Conservation (phyloP, 371 early-diverging fungal genomes). For the Syncephalastrum racemosum region DNA sequence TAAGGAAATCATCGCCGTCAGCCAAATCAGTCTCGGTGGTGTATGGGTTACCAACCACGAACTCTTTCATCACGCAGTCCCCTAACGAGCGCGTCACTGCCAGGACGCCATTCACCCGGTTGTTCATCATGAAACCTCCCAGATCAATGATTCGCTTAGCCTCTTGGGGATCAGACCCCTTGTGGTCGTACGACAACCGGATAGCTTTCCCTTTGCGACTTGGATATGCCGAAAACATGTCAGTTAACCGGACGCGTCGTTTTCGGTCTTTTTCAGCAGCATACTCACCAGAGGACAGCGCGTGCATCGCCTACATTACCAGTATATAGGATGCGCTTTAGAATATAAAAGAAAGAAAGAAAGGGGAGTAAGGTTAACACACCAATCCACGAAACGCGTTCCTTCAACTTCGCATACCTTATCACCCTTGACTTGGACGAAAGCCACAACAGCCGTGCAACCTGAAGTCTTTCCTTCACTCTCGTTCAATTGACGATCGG, state of each 20-base stretch:
- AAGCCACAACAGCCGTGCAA: conserved; percentile 91
- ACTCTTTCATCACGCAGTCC: conserved; percentile 95
- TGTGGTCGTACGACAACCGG: conserved; percentile 96
- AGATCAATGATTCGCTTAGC: conserved; percentile 85
- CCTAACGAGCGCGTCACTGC: conserved; percentile 97
- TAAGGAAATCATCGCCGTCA: conserved; percentile 75
- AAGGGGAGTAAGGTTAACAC: too few species aligned
- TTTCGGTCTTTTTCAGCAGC: conserved; percentile 1
- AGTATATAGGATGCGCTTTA: conserved; percentile 82
- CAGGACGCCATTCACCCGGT: conserved; percentile 97
- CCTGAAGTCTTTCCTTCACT: conserved; percentile 80
- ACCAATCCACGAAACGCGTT: not conserved
- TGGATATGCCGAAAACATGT: conserved; percentile 2
- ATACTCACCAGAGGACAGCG: conserved; percentile 78
- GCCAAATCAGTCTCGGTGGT: conserved; percentile 86
- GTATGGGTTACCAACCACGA: conserved; percentile 92
- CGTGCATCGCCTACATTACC: conserved; percentile 98
- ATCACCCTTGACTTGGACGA: conserved; percentile 50
- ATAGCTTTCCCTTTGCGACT: conserved; percentile 85
- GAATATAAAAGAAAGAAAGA: not conserved
- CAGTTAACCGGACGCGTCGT: not conserved
- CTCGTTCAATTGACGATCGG: conserved; percentile 77
- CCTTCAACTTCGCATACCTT: conserved; percentile 30
- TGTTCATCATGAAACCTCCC: conserved; percentile 96
- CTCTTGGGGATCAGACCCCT: conserved; percentile 90